A percentile compares a stretch with the other conserved stretches of the same genome.
Conservation (phyloP, 164 flowering plant species). For the Magnolia kwangsiensis region DNA sequence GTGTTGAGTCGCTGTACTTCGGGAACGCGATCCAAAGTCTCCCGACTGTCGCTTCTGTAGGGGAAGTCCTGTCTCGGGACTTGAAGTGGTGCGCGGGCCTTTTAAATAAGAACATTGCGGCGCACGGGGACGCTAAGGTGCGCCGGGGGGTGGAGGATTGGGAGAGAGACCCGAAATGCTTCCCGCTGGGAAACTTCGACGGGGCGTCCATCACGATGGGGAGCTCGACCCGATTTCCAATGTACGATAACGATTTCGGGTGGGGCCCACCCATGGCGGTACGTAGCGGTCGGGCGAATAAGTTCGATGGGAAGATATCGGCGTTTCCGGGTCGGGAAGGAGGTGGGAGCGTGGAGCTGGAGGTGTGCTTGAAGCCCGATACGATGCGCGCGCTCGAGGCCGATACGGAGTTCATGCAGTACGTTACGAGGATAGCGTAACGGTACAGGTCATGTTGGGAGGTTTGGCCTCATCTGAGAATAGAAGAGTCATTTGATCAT, state of each 20-base stretch:
- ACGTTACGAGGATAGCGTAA: constrained; percentile 23
- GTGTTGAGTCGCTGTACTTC: constrained; percentile 59
- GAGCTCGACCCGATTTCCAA: constrained; percentile 81
- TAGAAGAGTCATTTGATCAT: too few species aligned
- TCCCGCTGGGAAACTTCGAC: constrained; percentile 70
- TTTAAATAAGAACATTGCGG: constrained; percentile 48
- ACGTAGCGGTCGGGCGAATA: constrained; percentile 74
- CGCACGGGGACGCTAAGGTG: constrained; percentile 45
- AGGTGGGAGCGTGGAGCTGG: constrained; percentile 80
- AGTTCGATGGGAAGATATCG: constrained; percentile 87
- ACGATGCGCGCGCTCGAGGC: constrained; percentile 69
- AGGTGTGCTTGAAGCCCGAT: constrained; percentile 69
- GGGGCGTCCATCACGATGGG: constrained; percentile 86
- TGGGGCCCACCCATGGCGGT: constrained; percentile 86
- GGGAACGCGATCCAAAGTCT: constrained; percentile 91
- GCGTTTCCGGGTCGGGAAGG: constrained; percentile 94
- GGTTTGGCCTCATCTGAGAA: too few species aligned
- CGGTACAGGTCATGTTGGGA: background rate
- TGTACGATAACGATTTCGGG: constrained; percentile 89
- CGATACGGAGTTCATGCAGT: constrained; percentile 44
- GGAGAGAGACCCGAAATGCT: constrained; percentile 62
- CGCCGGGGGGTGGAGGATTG: constrained; percentile 49
- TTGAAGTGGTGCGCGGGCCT: constrained; percentile 64
- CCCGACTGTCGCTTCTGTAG: constrained; percentile 50
- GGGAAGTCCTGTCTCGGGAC: constrained; percentile 45